These are phyloP conservation scores for Candida sakaeoensis DNA, from an alignment of 805 yeast species.

Conservation along the genomic window DNA sequence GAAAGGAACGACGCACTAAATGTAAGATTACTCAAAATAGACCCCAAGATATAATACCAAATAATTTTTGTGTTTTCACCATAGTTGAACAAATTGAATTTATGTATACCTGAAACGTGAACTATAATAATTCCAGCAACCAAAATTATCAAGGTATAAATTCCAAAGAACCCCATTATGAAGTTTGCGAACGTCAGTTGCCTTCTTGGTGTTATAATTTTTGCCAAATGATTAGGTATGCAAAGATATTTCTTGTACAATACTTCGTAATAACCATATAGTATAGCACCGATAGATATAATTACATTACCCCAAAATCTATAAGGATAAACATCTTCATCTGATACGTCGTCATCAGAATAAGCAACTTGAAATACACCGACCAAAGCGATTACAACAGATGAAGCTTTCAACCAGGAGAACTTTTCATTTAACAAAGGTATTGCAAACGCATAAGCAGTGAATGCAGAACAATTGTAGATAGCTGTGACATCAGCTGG, in stretches of 20 bases:
- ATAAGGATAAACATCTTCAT: slow-evolving; percentile 46
- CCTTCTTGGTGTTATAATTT: slow-evolving; percentile 48
- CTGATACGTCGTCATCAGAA: slow-evolving; percentile 36
- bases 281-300: slow-evolving; percentile 68
- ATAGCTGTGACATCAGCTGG: slow-evolving; percentile 88
- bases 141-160: slow-evolving; percentile 38
- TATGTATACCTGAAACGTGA: slow-evolving; percentile 54
- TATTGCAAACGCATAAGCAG: slow-evolving; percentile 81
- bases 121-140: slow-evolving; percentile 36
- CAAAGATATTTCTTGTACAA: slow-evolving; percentile 72
- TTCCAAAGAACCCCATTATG: slow-evolving; percentile 65
- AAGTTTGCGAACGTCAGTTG: slow-evolving; percentile 81
- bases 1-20: slow-evolving; percentile 73
- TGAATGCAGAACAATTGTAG: slow-evolving; percentile 85
- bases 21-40: slow-evolving; percentile 58
- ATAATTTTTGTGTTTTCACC: slow-evolving; percentile 33
- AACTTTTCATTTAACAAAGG: slow-evolving; percentile 66
- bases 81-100: slow-evolving; percentile 50
- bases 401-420: slow-evolving; percentile 55
- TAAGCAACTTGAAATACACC: slow-evolving; percentile 83
- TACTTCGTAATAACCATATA: slow-evolving; percentile 83
- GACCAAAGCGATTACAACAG: slow-evolving; percentile 67
- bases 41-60: slow-evolving; percentile 46
- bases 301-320: slow-evolving; percentile 66
- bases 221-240: slow-evolving; percentile 56